Conservation (phyloP, 2,329 filamentous ascomycete species). For the Paraphoma sp. region DNA sequence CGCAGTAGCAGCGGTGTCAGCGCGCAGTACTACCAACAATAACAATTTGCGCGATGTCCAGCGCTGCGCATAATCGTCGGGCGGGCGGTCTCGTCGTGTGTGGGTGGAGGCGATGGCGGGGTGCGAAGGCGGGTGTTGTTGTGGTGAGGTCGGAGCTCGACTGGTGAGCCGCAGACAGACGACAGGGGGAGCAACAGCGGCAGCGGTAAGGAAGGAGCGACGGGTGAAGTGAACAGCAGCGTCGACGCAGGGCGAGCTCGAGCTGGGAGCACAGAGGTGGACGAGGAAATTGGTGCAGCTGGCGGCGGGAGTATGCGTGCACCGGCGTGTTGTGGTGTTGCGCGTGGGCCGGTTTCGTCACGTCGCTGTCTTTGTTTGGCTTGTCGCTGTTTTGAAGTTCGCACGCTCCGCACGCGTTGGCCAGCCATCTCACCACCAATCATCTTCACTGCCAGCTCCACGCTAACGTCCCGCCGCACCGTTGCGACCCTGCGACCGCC, state of each 20-base stretch:
- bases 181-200: constrained; percentile 20
- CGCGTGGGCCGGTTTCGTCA: constrained; percentile 18
- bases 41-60: constrained; percentile 8
- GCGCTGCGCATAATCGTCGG: constrained; percentile 15
- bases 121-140: constrained; percentile 17
- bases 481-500: constrained; percentile 8
- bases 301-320: background rate
- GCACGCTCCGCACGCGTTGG: constrained; percentile 25
- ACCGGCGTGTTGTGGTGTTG: constrained; percentile 15
- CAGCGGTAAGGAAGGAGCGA: constrained; percentile 6
- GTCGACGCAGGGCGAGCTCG: constrained; percentile 10
- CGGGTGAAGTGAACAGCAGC: background rate
- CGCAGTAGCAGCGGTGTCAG: constrained; percentile 11
- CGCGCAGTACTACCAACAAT: constrained; percentile 14
- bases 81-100: background rate
- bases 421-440: constrained; percentile 26
- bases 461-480: constrained; percentile 11
- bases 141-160: constrained; percentile 19
- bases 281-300: background rate
- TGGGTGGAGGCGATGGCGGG: constrained; percentile 16
- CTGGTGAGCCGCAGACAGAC: constrained; percentile 15
- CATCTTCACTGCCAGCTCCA: background rate
- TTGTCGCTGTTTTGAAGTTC: constrained; percentile 36
- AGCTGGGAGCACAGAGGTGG: constrained; percentile 6
- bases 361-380: constrained; percentile 28